A percentile compares a stretch with the other conserved stretches of the same genome.
Evolutionary conservation across 352 stramenopile species (phyloP).

Genomic region (Phytophthora nicotianae): DNA sequence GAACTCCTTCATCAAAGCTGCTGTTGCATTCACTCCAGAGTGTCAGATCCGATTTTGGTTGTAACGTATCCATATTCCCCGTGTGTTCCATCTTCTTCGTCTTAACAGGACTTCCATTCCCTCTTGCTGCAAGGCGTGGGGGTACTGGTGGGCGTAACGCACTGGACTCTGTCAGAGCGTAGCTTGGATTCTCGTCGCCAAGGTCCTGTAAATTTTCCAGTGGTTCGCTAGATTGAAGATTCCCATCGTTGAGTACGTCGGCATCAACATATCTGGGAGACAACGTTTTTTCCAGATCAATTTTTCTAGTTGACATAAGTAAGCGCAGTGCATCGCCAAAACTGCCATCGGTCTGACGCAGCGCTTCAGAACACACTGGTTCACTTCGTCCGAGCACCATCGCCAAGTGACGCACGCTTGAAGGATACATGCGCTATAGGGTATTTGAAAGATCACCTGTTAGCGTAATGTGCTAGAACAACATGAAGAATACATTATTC

Average conservation of each 20-base stretch:
- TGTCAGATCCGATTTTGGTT: slow-evolving; percentile 41
- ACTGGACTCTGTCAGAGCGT: slow-evolving; percentile 70
- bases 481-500: background rate
- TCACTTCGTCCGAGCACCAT: slow-evolving; percentile 53
- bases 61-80: slow-evolving; percentile 11
- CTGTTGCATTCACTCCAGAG: slow-evolving; percentile 79
- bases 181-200: slow-evolving; percentile 83
- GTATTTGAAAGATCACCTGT: slow-evolving; percentile 10
- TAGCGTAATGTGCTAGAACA: slow-evolving; percentile 5
- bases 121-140: slow-evolving; percentile 29
- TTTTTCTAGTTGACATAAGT: slow-evolving; percentile 49
- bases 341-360: slow-evolving; percentile 58
- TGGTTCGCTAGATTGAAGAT: slow-evolving; percentile 13
- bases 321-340: slow-evolving; percentile 58
- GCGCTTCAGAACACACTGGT: slow-evolving; percentile 58
- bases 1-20: slow-evolving; percentile 62
- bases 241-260: background rate
- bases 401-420: slow-evolving; percentile 56
- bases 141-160: slow-evolving; percentile 21
- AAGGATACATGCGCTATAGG: slow-evolving; percentile 35
- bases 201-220: slow-evolving; percentile 71
- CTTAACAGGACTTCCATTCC: slow-evolving; percentile 51
- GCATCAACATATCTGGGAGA: slow-evolving; percentile 13
- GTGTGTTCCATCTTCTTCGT: slow-evolving; percentile 39
- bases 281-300: slow-evolving; percentile 36